Evolutionary conservation across 345 rosid species (phyloP), one percentile per base, ranked within the genome.

Genomic region (Hypericum androsaemum): DNA sequence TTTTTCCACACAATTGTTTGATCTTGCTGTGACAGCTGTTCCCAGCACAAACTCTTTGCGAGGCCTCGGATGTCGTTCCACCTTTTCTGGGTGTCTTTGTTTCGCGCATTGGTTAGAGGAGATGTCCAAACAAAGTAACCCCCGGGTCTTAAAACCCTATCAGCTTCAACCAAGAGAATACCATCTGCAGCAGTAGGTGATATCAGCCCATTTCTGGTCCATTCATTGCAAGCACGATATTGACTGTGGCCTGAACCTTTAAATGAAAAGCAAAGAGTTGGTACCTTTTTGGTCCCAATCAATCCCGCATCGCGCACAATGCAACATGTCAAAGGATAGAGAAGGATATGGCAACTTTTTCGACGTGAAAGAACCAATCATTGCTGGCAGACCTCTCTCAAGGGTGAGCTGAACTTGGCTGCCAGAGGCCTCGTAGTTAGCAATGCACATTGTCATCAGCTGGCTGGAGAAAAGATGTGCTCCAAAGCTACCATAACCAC

Each of bases 71-170:
- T 63, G 61, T 74, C 74, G 60, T 74, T 80, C 97, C 94, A 88
- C 68, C 81, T 74, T 70, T 78, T 81, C 59, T 68, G 60, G 57
- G 70, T 79, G 16, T 75, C 82, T 56, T 84, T 90, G 64, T 73
- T 80, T 40, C 85, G 86, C 63, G 94, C 78, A 62, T 77, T 82
- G 52, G 86, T 83, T 47, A 86, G 81, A 6, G 97, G 95, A 13
- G 97, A 86, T 57, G 95, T 94, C 99, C 99, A 94, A 44, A 88
- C 99, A 77, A 94, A 88, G 64, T 83, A 94, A 50, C 99, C 99
- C 63, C 99, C 95, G 0, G 99, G 97, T 75, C 75, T 88, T 52
- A 94, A 71, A 62, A 94, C 87, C 68, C 99, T 84, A 71, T 94
- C 97, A 12, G 68, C 74, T 75, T 94, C 99, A 15, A 94, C 64